Base-by-base conservation (phyloP, 2,329 filamentous ascomycete species). In the Xylariaceae sp. region DNA sequence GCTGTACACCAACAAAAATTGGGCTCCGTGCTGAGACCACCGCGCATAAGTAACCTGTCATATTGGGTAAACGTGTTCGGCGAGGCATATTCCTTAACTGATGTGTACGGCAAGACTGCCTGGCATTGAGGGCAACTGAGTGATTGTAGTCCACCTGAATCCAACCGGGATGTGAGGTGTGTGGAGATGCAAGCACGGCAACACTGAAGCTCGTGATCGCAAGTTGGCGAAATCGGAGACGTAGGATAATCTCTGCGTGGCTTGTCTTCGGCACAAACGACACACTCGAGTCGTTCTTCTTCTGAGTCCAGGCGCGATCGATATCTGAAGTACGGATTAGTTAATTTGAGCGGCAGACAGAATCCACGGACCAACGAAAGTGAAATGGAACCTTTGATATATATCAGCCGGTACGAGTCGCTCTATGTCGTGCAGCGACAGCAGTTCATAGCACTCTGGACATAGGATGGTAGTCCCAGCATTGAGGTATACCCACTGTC, bases 1-100 rank as follows among this genome's bases (percentile, higher is more conserved):
- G 48, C 34, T 36, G 48, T 50, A 41, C 48, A 50, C 48, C 48
- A 50, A 34, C 48, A 50, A 36, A 50, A 45, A 40, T 50, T 50
- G 36, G 48, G 48, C 45, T 50, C 42, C 14, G 45, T 34, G 18
- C 13, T 13, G 31, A 50, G 48, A 22, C 48, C 48, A 45, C 41
- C 41, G 22, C 42, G 48, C 42, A 42, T 42, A 17, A 50, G 19
- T 36, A 40, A 41, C 33, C 45, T 45, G 36, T 50, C 48, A 34
- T 50, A 45, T 36, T 45, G 18, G 14, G 28, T 31, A 28, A 45
- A 50, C 9, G 48, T 50, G 40, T 45, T 42, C 28, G 48, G 42
- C 11, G 22, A 34, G 17, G 48, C 48, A 45, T 45, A 45, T 42
- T 45, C 41, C 19, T 45, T 33, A 34, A 50, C 45, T 4, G 48